Evolutionary conservation across 441 rosid genomes (phyloP).

Genomic region (Corymbia citriodora): DNA sequence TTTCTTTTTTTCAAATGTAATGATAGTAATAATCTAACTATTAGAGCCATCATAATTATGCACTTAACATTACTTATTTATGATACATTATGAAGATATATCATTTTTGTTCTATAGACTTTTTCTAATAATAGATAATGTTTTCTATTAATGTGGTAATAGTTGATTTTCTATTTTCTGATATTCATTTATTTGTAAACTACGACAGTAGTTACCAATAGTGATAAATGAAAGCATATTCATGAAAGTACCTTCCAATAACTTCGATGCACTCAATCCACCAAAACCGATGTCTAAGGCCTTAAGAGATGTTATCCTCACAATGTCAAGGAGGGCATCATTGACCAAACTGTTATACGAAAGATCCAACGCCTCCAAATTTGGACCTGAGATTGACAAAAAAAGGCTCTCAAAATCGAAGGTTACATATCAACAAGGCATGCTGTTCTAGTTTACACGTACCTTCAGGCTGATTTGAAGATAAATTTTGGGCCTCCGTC

Average conservation of each 20-base stretch:
- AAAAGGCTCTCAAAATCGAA: too few species aligned
- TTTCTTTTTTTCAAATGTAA: not conserved
- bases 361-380: not conserved
- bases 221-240: not conserved
- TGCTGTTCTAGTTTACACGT: not conserved
- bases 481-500: not conserved
- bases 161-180: not conserved
- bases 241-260: not conserved
- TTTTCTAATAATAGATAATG: too few species aligned
- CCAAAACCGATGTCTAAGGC: accelerated
- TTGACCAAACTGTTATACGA: accelerated
- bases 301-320: not conserved
- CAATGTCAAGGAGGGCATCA: not conserved
- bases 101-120: not conserved
- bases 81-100: too few species aligned
- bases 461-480: not conserved
- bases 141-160: not conserved
- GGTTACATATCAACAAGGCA: not conserved
- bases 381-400: not conserved
- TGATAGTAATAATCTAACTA: not conserved
- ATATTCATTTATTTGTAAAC: not conserved
- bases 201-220: not conserved
- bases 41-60: not conserved
- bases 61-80: too few species aligned
- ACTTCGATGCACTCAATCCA: not conserved